Percentiles rank a stretch among this genome's conserved stretches.
Evolutionary conservation across 23 red algal species (phyloP).

Genomic region (Porphyridium purpureum): DNA sequence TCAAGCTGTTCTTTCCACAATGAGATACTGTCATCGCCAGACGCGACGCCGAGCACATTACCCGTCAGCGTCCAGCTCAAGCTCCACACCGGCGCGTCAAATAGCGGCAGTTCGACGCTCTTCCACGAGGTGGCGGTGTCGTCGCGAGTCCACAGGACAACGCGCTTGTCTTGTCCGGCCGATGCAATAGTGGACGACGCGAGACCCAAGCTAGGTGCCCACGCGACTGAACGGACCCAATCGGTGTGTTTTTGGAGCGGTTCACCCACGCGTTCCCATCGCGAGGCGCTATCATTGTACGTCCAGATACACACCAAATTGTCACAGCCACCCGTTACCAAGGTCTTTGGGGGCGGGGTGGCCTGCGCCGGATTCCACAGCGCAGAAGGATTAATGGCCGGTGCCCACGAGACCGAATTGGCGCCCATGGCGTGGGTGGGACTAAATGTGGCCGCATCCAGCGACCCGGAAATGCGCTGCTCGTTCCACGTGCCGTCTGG

Average conservation of each 20-base stretch:
- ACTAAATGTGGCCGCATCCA: conserved; percentile 28
- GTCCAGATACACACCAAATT: conserved; percentile 34
- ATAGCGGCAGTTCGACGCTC: conserved; percentile 40
- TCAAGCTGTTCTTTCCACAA: conserved; percentile 63
- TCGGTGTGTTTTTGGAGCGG: conserved; percentile 64
- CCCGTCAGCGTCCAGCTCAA: conserved; percentile 85
- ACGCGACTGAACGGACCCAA: conserved; percentile 86
- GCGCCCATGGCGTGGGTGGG: conserved; percentile 69
- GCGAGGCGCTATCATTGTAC: conserved; percentile 18
- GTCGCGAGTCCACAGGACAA: conserved; percentile 79
- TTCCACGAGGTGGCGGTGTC: conserved; percentile 36
- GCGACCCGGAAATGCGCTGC: conserved; percentile 47
- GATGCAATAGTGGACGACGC: conserved; percentile 33
- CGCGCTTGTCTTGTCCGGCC: conserved; percentile 70
- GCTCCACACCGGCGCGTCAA: conserved; percentile 70
- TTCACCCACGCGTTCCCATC: conserved; percentile 48
- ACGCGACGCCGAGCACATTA: conserved; percentile 62
- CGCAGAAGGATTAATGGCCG: conserved; percentile 31
- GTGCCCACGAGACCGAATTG: conserved; percentile 77
- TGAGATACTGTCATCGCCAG: conserved; percentile 64
- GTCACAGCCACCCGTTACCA: conserved; percentile 89
- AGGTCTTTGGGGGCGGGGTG: conserved; percentile 45
- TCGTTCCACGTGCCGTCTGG: conserved; percentile 78
- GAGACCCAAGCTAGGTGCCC: conserved; percentile 68
- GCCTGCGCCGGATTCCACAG: conserved; percentile 49